phyloP scores from a whole-genome alignment of 2,329 filamentous ascomycete species.

The Cladophialophora bantiana region DNA sequence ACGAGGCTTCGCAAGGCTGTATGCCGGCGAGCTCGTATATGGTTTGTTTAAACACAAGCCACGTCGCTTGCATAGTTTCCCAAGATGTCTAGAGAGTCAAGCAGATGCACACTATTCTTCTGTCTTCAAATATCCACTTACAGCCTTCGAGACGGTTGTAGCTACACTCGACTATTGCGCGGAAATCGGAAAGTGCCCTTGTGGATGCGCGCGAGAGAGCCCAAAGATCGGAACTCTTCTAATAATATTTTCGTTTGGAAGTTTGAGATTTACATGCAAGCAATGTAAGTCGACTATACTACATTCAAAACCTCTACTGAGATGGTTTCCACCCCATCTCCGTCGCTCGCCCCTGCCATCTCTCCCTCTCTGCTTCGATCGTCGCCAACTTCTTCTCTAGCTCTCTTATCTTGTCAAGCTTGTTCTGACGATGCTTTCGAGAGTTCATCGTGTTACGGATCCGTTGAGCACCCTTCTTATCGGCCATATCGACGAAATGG shows the following conservation, averaged over 20 bases:
- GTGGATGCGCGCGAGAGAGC: no score
- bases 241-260: background rate
- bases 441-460: constrained; percentile 41
- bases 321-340: constrained; percentile 5
- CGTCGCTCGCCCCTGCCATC: constrained; percentile 25
- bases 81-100: no score
- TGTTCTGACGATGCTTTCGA: constrained; percentile 40
- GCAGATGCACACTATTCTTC: no score
- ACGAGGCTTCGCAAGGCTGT: no score
- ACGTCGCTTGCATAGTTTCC: no score
- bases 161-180: no score
- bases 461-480: constrained; percentile 39
- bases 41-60: no score
- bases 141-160: no score
- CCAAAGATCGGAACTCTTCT: background rate
- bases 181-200: no score
- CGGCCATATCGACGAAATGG: constrained; percentile 40
- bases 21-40: no score
- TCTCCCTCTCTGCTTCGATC: constrained; percentile 32
- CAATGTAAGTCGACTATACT: background rate
- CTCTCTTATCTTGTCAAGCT: constrained; percentile 39
- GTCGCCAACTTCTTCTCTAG: constrained; percentile 38
- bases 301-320: background rate
- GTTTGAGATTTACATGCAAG: no score
- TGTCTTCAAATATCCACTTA: no score